Percentiles rank a stretch among this genome's conserved stretches.
These are phyloP conservation scores for Fragilaria radians DNA, from an alignment of 108 stramenopile species.

Conservation along the genomic window DNA sequence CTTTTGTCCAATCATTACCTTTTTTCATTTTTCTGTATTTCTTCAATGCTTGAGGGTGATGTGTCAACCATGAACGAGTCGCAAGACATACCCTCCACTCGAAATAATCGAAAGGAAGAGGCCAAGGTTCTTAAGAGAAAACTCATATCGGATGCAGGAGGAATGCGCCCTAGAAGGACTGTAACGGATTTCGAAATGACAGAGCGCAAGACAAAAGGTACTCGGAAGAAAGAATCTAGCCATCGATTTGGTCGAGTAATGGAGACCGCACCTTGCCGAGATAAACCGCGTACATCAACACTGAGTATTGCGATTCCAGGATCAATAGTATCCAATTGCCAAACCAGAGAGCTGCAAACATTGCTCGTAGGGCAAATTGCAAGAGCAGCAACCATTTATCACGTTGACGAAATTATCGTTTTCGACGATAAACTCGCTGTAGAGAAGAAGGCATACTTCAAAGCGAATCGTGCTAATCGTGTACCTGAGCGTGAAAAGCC, in stretches of 20 bases:
- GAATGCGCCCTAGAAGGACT: constrained; percentile 34
- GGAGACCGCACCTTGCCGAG: constrained; percentile 71
- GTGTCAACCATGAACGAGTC: not conserved
- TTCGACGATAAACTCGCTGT: constrained; percentile 84
- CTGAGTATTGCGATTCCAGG: constrained; percentile 92
- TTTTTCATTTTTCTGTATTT: too few relatives aligned
- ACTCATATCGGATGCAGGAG: constrained; percentile 45
- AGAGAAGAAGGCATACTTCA: constrained; percentile 7
- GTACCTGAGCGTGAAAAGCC: not conserved
- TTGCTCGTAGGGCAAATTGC: constrained; percentile 92
- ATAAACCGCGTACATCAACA: constrained; percentile 73
- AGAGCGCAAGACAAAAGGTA: not conserved
- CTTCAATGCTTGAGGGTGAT: too few relatives aligned
- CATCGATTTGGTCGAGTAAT: constrained; percentile 86
- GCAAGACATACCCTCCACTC: not conserved
- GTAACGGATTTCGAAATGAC: not conserved
- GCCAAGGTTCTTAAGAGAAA: constrained; percentile 35
- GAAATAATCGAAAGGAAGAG: constrained; percentile 32
- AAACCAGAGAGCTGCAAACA: constrained; percentile 88
- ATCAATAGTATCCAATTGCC: constrained; percentile 88
- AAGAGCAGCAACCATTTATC: constrained; percentile 91
- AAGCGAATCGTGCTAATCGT: not conserved
- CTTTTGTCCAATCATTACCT: too few relatives aligned
- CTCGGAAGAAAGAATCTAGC: not conserved
- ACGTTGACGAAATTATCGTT: constrained; percentile 95